A percentile compares a stretch with the other conserved stretches of the same genome.
Evolutionary conservation across 2,329 filamentous ascomycete species (phyloP).

Genomic region (Nemania serpens): DNA sequence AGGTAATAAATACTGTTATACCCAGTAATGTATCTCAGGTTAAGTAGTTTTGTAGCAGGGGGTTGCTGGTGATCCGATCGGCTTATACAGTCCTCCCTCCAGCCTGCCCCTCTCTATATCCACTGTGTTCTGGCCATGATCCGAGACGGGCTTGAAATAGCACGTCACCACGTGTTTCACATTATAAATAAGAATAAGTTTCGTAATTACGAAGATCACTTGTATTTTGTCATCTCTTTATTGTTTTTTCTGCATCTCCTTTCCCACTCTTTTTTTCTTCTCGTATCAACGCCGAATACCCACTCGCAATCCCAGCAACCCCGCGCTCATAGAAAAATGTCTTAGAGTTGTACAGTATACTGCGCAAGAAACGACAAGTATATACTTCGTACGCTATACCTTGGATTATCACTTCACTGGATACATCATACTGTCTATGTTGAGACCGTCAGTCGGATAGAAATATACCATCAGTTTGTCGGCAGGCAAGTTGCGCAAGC

Average conservation of each 20-base stretch:
- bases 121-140: neutral
- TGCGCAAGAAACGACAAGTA: too few species aligned
- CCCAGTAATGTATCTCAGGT: too few species aligned
- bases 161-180: constrained; percentile 22
- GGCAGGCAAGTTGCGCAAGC: neutral
- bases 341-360: too few species aligned
- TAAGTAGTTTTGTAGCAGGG: too few species aligned
- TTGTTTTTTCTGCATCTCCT: neutral
- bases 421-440: neutral
- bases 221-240: neutral
- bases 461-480: neutral
- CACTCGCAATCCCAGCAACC: too few species aligned
- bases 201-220: constrained; percentile 1
- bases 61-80: neutral
- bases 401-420: neutral
- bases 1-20: too few species aligned
- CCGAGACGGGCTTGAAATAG: constrained; percentile 19
- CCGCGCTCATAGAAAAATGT: too few species aligned
- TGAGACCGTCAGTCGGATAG: too few species aligned
- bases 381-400: too few species aligned
- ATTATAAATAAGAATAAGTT: neutral
- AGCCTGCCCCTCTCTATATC: too few species aligned
- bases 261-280: neutral
- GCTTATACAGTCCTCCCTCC: neutral
- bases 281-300: too few species aligned